phyloP scores from a whole-genome alignment of 306 rosid genomes.

The Cicer arietinum region DNA sequence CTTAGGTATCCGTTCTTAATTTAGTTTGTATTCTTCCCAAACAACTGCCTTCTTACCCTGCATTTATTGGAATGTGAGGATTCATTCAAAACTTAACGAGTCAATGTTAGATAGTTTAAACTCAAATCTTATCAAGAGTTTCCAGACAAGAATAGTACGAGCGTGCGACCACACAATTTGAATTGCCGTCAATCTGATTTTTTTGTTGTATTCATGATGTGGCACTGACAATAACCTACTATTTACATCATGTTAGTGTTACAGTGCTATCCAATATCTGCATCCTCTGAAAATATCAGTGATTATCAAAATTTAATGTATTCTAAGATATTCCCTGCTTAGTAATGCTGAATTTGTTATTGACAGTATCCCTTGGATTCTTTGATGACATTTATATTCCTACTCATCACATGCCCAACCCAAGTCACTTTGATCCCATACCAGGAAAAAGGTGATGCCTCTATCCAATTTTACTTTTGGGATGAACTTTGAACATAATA shows the following conservation, averaged over 20 bases:
- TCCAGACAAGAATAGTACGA: constrained; percentile 16
- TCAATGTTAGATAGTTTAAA: neutral
- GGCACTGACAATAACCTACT: neutral
- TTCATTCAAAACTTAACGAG: neutral
- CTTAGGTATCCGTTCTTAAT: constrained; percentile 15
- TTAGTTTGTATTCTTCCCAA: constrained; percentile 1
- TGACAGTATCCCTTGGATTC: constrained; percentile 85
- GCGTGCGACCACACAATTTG: constrained; percentile 9
- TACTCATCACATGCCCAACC: constrained; percentile 59
- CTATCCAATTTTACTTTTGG: constrained; percentile 21
- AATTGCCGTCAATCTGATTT: constrained; percentile 18
- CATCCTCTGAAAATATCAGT: constrained; percentile 30
- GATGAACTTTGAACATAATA: neutral
- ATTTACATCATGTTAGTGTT: constrained; percentile 1
- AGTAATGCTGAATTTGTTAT: constrained; percentile 43
- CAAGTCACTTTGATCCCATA: constrained; percentile 44
- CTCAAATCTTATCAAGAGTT: constrained; percentile 12
- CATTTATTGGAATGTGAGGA: neutral
- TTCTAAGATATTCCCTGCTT: neutral
- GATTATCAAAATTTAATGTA: constrained; percentile 6
- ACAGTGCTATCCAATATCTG: constrained; percentile 25
- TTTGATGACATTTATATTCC: constrained; percentile 82
- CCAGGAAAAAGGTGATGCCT: constrained; percentile 55
- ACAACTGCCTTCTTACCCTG: neutral
- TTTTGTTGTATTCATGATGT: constrained; percentile 6